Evolutionary conservation across 2,329 filamentous ascomycete genomes (phyloP).

Genomic region (Pyricularia sp.): DNA sequence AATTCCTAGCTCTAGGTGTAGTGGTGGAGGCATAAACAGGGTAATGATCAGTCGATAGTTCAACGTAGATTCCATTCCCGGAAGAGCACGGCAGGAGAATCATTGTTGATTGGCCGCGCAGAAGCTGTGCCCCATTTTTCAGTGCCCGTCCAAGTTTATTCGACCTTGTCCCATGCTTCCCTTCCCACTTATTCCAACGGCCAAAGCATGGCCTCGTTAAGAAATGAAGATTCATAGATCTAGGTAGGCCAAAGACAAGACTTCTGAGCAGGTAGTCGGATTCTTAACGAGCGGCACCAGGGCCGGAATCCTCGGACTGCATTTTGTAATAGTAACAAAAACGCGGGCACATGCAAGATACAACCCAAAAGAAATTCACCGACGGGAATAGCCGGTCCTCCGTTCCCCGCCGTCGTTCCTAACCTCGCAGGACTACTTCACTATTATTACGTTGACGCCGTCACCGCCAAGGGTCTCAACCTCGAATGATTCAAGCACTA

Average conservation of each 20-base stretch:
- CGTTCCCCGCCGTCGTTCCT: background rate
- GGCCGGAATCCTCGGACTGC: background rate
- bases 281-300: background rate
- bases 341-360: background rate
- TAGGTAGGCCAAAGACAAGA: background rate
- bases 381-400: background rate
- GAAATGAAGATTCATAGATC: background rate
- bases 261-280: background rate
- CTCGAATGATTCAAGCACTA: background rate
- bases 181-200: background rate
- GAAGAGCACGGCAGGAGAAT: background rate
- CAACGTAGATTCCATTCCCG: background rate
- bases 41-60: background rate
- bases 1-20: background rate
- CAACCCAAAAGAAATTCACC: background rate
- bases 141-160: background rate
- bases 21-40: background rate
- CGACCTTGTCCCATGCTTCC: background rate
- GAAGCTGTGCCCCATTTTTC: background rate
- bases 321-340: background rate
- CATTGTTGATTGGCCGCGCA: background rate
- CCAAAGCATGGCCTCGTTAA: background rate
- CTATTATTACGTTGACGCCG: background rate
- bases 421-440: background rate
- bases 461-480: background rate